Evolutionary conservation across 1,284 basidiomycete genomes (phyloP).

Genomic region (Ceratobasidium theobromae): DNA sequence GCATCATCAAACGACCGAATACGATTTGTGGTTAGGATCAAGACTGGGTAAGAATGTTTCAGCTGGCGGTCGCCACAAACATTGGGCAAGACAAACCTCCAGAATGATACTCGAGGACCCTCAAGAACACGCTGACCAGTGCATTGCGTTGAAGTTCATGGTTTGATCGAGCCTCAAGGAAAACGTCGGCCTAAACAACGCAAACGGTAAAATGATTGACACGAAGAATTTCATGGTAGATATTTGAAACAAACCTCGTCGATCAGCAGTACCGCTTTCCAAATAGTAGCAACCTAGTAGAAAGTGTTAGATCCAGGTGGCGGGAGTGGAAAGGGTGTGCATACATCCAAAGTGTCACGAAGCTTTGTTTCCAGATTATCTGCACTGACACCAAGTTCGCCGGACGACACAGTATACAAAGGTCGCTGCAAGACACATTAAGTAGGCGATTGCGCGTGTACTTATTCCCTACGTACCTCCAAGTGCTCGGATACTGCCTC

Average conservation of each 20-base stretch:
- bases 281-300: slow-evolving; percentile 33
- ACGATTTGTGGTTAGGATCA: slow-evolving; percentile 39
- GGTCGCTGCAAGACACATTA: slow-evolving; percentile 28
- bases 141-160: slow-evolving; percentile 37
- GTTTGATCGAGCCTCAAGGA: slow-evolving; percentile 32
- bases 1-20: slow-evolving; percentile 38
- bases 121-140: slow-evolving; percentile 38
- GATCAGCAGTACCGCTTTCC: slow-evolving; percentile 31
- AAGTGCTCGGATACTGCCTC: slow-evolving; percentile 38
- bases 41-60: slow-evolving; percentile 27
- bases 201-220: neutral
- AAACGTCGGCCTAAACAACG: slow-evolving; percentile 26
- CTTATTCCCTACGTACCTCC: slow-evolving; percentile 12
- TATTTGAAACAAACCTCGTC: slow-evolving; percentile 14
- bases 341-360: slow-evolving; percentile 22
- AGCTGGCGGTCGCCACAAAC: slow-evolving; percentile 6
- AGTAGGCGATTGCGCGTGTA: neutral
- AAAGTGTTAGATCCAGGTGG: slow-evolving; percentile 6
- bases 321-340: neutral
- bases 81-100: slow-evolving; percentile 22
- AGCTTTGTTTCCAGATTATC: slow-evolving; percentile 17
- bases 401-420: slow-evolving; percentile 32
- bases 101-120: slow-evolving; percentile 35
- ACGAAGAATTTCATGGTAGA: too few relatives aligned
- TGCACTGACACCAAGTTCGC: slow-evolving; percentile 33